Base-by-base conservation (phyloP, 768 basidiomycete genomes). In the Panus rudis region DNA sequence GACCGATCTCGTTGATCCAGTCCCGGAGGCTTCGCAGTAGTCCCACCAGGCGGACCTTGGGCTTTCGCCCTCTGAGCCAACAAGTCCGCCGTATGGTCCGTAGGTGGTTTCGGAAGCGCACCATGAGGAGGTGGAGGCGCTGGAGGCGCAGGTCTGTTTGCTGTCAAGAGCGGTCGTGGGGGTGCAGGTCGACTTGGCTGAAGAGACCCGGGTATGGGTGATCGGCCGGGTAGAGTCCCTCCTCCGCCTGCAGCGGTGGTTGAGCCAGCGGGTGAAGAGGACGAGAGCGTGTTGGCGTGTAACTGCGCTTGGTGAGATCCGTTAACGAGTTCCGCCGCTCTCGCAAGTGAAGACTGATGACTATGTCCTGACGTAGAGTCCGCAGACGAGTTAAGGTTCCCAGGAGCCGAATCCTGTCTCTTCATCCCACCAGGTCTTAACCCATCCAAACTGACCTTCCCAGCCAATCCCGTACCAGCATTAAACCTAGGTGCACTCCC, bases 401-500 rank as follows among this genome's bases (percentile, higher is more conserved):
- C 45, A 20, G 74, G 67, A 11, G 69, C 67, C 8, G 63, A 68
- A 14, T 76, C 76, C 47, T 74, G 75, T 32, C 76, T 66, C 47
- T 63, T 68, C 24, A 68, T 54, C 10, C 28, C 28, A 22, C 53
- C 38, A 4, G 65, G 64, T 8, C 75, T 67, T n/a, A n/a, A n/a
- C n/a, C n/a, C n/a, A 14, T 52, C 60, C 4, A 68, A 56, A 12
- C 63, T 63, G 39, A 71, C 63, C 58, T 76, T 78, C 6, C 92
- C 93, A 24, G 82, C 94, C 16, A 96, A 77, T 2, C 94, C 94
- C 2, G 92, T 93, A 1, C 92, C 92, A 7, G 88, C 92, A 41
- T 81, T 81, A 66, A 96, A 97, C 1, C 94, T 77, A 1, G 88
- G 81, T 4, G 83, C 72, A 46, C 71, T 75, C 30, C 46, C 47